These are phyloP conservation scores for Trichoderma arundinaceum DNA, from an alignment of 2,329 filamentous ascomycete genomes.

Conservation along the genomic window DNA sequence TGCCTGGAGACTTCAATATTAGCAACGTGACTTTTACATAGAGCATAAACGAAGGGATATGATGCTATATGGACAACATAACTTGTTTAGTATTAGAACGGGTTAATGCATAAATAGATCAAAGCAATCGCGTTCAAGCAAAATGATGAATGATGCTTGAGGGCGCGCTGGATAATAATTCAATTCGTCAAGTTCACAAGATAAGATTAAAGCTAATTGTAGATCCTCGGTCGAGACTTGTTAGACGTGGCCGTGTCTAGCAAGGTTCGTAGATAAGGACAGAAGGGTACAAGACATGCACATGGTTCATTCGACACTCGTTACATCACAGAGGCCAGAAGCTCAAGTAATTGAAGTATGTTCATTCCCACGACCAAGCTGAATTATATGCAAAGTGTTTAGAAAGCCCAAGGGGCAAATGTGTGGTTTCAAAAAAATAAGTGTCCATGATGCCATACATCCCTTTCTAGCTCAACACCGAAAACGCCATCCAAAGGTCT, in stretches of 20 bases:
- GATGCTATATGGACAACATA: background rate
- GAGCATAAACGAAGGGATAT: background rate
- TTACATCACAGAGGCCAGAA: background rate
- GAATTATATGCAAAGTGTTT: conserved; percentile 25
- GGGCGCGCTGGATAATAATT: no score
- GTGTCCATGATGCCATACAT: conserved; percentile 28
- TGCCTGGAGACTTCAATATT: conserved; percentile 41
- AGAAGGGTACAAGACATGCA: background rate
- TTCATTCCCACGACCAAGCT: conserved; percentile 23
- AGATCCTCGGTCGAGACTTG: no score
- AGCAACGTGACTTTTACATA: conserved; percentile 9
- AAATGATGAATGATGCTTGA: no score
- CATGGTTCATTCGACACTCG: background rate
- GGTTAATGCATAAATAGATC: background rate
- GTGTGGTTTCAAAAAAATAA: conserved; percentile 9
- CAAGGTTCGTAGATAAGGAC: no score
- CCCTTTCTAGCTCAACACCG: conserved; percentile 30
- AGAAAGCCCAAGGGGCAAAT: background rate
- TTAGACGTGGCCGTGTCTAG: no score
- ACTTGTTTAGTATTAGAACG: background rate
- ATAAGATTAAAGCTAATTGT: no score
- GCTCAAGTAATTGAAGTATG: background rate
- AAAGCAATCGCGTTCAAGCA: no score
- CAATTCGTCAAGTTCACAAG: no score
- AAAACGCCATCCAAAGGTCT: conserved; percentile 30